These are phyloP conservation scores for Nothomitra cinnamomea DNA, from an alignment of 2,329 filamentous ascomycete species.

Conservation along the genomic window DNA sequence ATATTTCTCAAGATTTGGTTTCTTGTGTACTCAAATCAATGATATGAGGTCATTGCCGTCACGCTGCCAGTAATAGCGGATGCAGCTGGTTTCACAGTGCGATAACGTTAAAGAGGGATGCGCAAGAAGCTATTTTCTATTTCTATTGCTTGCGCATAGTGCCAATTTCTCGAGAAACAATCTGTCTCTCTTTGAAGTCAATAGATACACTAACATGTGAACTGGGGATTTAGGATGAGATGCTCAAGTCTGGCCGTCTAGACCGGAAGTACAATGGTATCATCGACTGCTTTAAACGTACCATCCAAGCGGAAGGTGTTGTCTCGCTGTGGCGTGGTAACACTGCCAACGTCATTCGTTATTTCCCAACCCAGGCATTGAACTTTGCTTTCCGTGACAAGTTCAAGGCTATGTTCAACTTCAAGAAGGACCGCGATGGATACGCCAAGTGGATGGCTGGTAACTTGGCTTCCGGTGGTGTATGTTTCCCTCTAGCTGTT, in stretches of 20 bases:
- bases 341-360: conserved; percentile 99
- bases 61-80: too few relatives aligned
- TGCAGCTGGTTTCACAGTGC: too few relatives aligned
- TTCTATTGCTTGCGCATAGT: too few relatives aligned
- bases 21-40: too few relatives aligned
- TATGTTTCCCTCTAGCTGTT: conserved; percentile 33
- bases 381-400: conserved; percentile 99
- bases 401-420: conserved; percentile 99
- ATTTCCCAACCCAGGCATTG: conserved; percentile 99
- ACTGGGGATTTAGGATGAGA: conserved; percentile 65
- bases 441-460: conserved; percentile 98
- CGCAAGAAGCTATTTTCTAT: too few relatives aligned
- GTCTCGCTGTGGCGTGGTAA: conserved; percentile 98
- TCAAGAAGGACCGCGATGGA: conserved; percentile 99
- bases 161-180: neutral
- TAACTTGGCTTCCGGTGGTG: conserved; percentile 99
- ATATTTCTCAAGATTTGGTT: too few relatives aligned
- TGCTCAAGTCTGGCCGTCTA: conserved; percentile 97
- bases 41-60: too few relatives aligned
- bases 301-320: conserved; percentile 67
- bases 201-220: neutral
- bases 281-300: conserved; percentile 86
- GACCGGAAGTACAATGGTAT: conserved; percentile 95
- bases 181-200: neutral
- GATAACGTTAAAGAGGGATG: too few relatives aligned